Percentiles rank a stretch among this genome's conserved stretches.
Conservation (phyloP, 495 filamentous ascomycete species). For the Acidiella bohemica region DNA sequence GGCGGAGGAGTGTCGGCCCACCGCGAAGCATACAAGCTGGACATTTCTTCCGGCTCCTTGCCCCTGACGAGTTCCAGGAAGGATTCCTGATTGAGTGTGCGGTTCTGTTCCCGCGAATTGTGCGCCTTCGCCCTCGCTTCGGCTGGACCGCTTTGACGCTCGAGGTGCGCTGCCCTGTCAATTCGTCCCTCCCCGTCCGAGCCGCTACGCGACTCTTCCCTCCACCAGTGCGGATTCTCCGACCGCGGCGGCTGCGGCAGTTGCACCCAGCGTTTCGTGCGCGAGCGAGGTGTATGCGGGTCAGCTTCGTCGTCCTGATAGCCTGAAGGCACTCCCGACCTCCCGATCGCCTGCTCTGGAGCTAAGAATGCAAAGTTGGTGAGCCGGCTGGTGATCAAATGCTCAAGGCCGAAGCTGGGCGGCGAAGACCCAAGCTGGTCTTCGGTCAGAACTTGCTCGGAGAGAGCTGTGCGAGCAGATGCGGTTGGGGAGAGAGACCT, state of each 20-base stretch:
- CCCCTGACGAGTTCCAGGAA: constrained; percentile 26
- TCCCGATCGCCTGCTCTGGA: not conserved
- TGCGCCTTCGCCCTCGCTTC: constrained; percentile 20
- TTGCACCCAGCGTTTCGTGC: constrained; percentile 25
- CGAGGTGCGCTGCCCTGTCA: not conserved
- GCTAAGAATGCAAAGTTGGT: not conserved
- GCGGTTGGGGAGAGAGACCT: constrained; percentile 21
- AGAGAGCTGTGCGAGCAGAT: constrained; percentile 16
- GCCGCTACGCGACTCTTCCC: constrained; percentile 22
- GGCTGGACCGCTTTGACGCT: no score
- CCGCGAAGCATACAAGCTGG: constrained; percentile 11
- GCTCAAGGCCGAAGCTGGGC: constrained; percentile 26
- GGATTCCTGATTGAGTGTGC: constrained; percentile 27
- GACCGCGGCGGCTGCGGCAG: constrained; percentile 18
- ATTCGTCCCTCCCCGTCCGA: constrained; percentile 2
- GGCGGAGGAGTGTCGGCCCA: constrained; percentile 16
- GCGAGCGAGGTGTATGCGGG: constrained; percentile 12
- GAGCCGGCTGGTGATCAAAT: constrained; percentile 26
- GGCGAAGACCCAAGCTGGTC: constrained; percentile 27
- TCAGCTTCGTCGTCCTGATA: constrained; percentile 3
- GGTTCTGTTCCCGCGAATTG: constrained; percentile 23
- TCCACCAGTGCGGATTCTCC: constrained; percentile 22
- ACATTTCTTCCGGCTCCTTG: constrained; percentile 8
- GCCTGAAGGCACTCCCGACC: not conserved
- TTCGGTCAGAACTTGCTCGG: constrained; percentile 21